These are phyloP conservation scores for Nigrograna mackinnonii DNA, from an alignment of 2,329 filamentous ascomycete species.

Conservation along the genomic window DNA sequence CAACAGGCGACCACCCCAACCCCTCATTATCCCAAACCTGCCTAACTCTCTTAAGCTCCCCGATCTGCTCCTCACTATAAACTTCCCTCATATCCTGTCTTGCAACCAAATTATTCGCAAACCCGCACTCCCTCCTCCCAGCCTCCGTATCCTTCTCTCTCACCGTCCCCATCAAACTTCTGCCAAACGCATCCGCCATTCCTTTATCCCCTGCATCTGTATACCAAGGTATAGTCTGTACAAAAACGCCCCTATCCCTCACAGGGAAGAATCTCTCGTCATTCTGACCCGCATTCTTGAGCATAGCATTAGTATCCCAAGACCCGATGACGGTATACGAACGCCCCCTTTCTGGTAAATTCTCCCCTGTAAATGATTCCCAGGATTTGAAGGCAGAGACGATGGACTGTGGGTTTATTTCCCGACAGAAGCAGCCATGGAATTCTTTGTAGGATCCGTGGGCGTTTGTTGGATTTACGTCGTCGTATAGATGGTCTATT, in stretches of 20 bases:
- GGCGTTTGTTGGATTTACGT: constrained; percentile 18
- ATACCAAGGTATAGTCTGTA: constrained; percentile 13
- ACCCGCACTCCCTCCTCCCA: constrained; percentile 4
- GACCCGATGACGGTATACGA: constrained; percentile 9
- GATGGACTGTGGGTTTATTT: constrained; percentile 15
- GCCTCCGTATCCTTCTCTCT: constrained; percentile 7
- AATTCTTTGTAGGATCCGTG: constrained; percentile 36
- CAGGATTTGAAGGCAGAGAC: constrained; percentile 22
- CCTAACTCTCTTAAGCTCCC: constrained; percentile 7
- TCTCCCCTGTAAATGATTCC: constrained; percentile 17
- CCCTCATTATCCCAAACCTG: constrained; percentile 8
- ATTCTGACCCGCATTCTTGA: neutral
- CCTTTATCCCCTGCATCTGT: constrained; percentile 1
- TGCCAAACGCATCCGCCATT: constrained; percentile 12
- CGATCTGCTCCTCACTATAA: constrained; percentile 9
- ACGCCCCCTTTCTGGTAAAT: constrained; percentile 15
- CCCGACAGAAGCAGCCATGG: constrained; percentile 20
- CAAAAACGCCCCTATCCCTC: constrained; percentile 9
- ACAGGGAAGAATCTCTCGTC: constrained; percentile 5
- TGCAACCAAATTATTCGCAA: constrained; percentile 14
- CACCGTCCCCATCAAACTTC: constrained; percentile 1
- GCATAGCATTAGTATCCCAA: constrained; percentile 1
- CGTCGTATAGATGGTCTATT: constrained; percentile 19
- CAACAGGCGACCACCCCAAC: constrained; percentile 11
- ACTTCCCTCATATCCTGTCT: constrained; percentile 9